Percentiles rank a stretch among this genome's conserved stretches.
These are phyloP conservation scores for Leishmania tarentolae DNA, from an alignment of 208 protist species.

Conservation along the genomic window DNA sequence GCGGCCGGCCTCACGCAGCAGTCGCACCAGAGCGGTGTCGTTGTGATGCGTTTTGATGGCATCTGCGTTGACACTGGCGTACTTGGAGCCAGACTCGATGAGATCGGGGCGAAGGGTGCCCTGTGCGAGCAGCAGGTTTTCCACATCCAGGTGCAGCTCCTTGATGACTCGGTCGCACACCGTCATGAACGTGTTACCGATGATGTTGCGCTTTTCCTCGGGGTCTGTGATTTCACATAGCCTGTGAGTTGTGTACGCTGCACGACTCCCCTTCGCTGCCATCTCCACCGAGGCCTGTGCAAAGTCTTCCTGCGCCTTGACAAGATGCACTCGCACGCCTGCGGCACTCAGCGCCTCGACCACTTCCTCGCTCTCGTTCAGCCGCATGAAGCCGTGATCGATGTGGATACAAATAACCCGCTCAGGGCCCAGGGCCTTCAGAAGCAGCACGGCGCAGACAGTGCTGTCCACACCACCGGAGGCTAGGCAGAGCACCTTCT, in stretches of 20 bases:
- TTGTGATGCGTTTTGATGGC: conserved; percentile 99
- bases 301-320: conserved; percentile 80
- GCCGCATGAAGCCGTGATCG: conserved; percentile 98
- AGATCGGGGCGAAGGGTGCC: conserved; percentile 97
- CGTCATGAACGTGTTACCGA: conserved; percentile 98
- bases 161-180: conserved; percentile 80
- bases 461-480: conserved; percentile 98
- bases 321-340: conserved; percentile 77
- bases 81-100: conserved; percentile 94
- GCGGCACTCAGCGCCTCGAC: conserved; percentile 71
- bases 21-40: conserved; percentile 95
- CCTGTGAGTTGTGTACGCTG: conserved; percentile 60
- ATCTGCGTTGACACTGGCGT: conserved; percentile 87
- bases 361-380: conserved; percentile 89
- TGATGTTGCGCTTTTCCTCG: conserved; percentile 97
- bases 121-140: conserved; percentile 88
- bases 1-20: conserved; percentile 90
- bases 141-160: conserved; percentile 63
- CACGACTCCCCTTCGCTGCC: conserved; percentile 48
- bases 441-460: conserved; percentile 96
- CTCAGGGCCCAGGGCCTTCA: conserved; percentile 94
- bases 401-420: conserved; percentile 97
- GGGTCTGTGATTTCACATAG: conserved; percentile 66
- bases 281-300: conserved; percentile 80
- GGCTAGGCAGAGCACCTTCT: conserved; percentile 96